Evolutionary conservation across 1,284 basidiomycete genomes (phyloP).

Genomic region (Pterulicium gracile): DNA sequence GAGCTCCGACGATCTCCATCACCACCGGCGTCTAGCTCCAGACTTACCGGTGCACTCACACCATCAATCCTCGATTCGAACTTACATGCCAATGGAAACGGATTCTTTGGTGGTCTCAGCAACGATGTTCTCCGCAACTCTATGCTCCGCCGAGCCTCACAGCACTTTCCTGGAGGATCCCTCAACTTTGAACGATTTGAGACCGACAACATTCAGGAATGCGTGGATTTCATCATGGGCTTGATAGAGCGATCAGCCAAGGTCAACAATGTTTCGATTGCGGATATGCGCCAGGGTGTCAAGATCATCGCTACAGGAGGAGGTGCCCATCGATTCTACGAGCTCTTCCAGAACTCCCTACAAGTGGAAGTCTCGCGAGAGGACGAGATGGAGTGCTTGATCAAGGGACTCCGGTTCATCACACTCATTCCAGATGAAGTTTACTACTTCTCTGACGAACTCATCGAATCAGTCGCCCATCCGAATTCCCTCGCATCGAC

Average conservation of each 20-base stretch:
- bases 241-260: conserved; percentile 83
- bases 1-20: conserved; percentile 21
- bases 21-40: conserved; percentile 27
- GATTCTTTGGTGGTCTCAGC: conserved; percentile 29
- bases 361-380: conserved; percentile 83
- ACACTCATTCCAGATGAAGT: conserved; percentile 95
- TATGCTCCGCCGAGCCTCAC: conserved; percentile 60
- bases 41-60: conserved; percentile 69
- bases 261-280: conserved; percentile 82
- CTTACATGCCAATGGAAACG: conserved; percentile 18
- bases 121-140: conserved; percentile 47
- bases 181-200: conserved; percentile 98
- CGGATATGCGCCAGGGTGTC: conserved; percentile 87
- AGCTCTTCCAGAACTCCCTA: conserved; percentile 66
- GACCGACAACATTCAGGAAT: conserved; percentile 80
- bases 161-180: conserved; percentile 90
- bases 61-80: conserved; percentile 60
- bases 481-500: conserved; percentile 19
- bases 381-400: conserved; percentile 99
- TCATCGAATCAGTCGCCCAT: conserved; percentile 83
- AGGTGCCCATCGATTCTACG: conserved; percentile 91
- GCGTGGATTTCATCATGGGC: conserved; percentile 81
- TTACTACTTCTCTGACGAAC: conserved; percentile 97
- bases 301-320: conserved; percentile 99
- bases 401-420: conserved; percentile 95